Evolutionary conservation across 805 yeast genomes (phyloP), one percentile per base, ranked within the genome.

Genomic region (Candida peoriensis): DNA sequence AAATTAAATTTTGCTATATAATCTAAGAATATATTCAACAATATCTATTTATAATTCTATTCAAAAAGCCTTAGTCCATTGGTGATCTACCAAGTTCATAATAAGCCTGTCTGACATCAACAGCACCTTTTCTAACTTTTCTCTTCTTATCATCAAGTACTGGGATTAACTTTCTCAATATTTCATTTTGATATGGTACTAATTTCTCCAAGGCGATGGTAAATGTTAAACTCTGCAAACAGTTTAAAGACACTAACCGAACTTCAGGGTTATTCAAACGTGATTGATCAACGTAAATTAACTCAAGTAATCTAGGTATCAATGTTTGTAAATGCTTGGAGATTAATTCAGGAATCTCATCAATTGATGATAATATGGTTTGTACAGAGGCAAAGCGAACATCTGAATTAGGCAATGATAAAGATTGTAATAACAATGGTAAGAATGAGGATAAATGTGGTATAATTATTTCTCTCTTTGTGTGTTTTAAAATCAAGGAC

Each of bases 111-210:
- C 96, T 74, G 36, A 90, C 76, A 46, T 82, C 87, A 34, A 83
- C 78, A 6, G 90, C 82, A 33, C 75, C 68, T 53, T 77, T 81
- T 52, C 98, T 73, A 2, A 90, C 85, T 3, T 58, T 61, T 56
- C 98, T 72, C 52, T 69, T 80, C 31, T 68, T 70, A 55, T 90
- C 96, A 46, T 82, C 93, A 43, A 93, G 62, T 1, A 72, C 78
- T 1, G 50, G 54, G 1, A 61, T 63, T 29, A 84, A 59, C 11
- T 64, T 67, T 14, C 48, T 55, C 24, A 84, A 63, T 9, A 85
- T 43, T 8, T 32, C 31, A 31, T 42, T 41, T 28, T 48, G 75
- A 49, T 68, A 81, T 5, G 80, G 78, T 16, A 72, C 60, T 35
- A 81, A 48, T 14, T 62, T 50, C 13, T 58, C 61, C 36, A 65